Evolutionary conservation across 345 rosid genomes (phyloP).

Genomic region (Punica granatum): DNA sequence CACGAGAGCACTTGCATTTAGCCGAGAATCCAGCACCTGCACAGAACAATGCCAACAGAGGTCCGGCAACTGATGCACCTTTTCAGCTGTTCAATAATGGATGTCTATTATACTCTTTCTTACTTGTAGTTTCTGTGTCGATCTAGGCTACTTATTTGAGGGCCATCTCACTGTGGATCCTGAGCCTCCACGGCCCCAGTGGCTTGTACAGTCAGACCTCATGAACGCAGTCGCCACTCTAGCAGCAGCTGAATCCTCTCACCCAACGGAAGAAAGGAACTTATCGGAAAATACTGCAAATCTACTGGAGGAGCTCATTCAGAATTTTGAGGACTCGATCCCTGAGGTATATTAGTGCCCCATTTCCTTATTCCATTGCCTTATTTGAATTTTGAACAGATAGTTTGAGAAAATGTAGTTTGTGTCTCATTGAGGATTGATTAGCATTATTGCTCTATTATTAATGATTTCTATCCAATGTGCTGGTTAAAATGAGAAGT

Average conservation of each 20-base stretch:
- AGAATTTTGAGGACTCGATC: slow-evolving; percentile 44
- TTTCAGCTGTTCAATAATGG: neutral
- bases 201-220: slow-evolving; percentile 73
- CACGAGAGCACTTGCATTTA: slow-evolving; percentile 52
- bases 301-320: slow-evolving; percentile 52
- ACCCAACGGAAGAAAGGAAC: slow-evolving; percentile 16
- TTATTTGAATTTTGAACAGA: neutral
- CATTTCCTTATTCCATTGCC: neutral
- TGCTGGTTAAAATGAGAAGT: neutral
- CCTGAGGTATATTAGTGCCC: slow-evolving; percentile 45
- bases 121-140: slow-evolving; percentile 1
- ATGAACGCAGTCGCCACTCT: slow-evolving; percentile 47
- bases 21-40: slow-evolving; percentile 32
- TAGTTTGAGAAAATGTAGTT: neutral
- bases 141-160: slow-evolving; percentile 79
- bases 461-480: neutral
- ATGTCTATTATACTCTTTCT: neutral
- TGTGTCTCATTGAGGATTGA: neutral
- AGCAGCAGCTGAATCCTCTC: slow-evolving; percentile 52
- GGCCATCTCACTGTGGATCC: slow-evolving; percentile 95
- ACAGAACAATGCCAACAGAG: slow-evolving; percentile 25
- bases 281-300: slow-evolving; percentile 33
- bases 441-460: neutral
- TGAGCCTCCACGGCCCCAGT: slow-evolving; percentile 85
- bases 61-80: slow-evolving; percentile 18